Evolutionary conservation across 106 monocot genomes (phyloP), one percentile per base, ranked within the genome.

Genomic region (Cymbidium sinense): DNA sequence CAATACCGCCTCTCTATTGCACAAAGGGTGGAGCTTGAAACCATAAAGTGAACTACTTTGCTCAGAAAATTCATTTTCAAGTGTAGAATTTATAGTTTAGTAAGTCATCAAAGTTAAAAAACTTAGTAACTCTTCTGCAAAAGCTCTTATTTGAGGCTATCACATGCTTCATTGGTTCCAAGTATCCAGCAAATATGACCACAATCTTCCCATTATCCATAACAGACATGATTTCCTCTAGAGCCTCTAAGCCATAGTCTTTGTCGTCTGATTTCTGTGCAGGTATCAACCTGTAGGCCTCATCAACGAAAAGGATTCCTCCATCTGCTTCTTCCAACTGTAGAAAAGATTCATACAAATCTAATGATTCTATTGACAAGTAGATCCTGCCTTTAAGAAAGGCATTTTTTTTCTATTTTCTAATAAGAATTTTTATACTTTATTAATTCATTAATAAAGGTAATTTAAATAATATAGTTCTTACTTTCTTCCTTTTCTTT

Each of bases 151-250:
- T 96, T 1, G 96, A 93, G 79, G n/a, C n/a, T 61, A 96, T 96
- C 15, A 96, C 89, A 1, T 94, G 91, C 74, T 91, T 86, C 96
- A 96, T 96, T n/a, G 96, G 96, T n/a, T 94, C 96, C 23, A 77
- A 79, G 54, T 96, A 96, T 3, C 96, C 96, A 70, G 98, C 98
- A 82, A 98, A 98, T 69, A 94, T 94, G 7, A 96, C 86, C 1
- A 91, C 88, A 8, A 96, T 51, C 77, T 91, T 96, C 34, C n/a
- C 54, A 82, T 83, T 77, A 94, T 94, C 96, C 94, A 94, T 51
- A 50, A 94, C 88, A 2, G 96, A 91, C 93, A 96, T 96, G 50
- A 96, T 96, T 75, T 96, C 96, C 76, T n/a, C n/a, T 65, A 98
- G 76, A 17, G 98, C 98, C 75, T 96, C 96, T 64, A 96, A 76